phyloP scores from a whole-genome alignment of 2,329 filamentous ascomycete species.

The Pyricularia grisea region DNA sequence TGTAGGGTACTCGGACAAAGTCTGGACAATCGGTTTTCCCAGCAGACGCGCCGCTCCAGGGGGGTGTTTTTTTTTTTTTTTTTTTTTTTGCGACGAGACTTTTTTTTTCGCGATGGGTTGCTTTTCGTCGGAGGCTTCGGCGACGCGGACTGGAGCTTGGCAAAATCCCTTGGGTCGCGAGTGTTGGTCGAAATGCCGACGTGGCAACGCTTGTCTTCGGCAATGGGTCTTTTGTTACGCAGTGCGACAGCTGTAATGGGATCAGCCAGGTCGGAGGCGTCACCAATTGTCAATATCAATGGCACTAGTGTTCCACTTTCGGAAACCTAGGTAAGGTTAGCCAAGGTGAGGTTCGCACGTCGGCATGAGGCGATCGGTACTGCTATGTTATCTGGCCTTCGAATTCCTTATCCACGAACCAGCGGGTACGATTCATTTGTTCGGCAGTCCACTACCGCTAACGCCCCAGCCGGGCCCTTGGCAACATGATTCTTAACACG shows the following conservation, averaged over 20 bases:
- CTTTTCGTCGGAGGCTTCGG: neutral
- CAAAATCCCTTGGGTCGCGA: neutral
- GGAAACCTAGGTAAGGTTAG: neutral
- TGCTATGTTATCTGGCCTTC: neutral
- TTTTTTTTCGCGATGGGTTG: neutral
- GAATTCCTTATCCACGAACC: neutral
- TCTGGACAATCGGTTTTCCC: neutral
- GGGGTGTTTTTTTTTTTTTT: too few species aligned
- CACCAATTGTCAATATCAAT: neutral
- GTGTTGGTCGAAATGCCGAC: neutral
- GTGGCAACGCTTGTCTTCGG: neutral
- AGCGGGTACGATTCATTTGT: neutral
- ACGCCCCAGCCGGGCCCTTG: neutral
- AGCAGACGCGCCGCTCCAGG: neutral
- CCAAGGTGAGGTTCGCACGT: neutral
- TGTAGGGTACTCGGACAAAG: neutral
- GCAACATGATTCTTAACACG: neutral
- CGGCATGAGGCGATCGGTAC: neutral
- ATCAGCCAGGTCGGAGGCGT: neutral
- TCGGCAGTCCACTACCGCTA: neutral
- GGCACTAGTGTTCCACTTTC: neutral
- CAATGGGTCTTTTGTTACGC: neutral
- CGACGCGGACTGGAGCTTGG: neutral
- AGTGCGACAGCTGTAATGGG: neutral
- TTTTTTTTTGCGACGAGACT: neutral